Evolutionary conservation across 192 early-diverging fungal species (phyloP), one percentile per base, ranked within the genome.

Genomic region (Dissophora ornata): DNA sequence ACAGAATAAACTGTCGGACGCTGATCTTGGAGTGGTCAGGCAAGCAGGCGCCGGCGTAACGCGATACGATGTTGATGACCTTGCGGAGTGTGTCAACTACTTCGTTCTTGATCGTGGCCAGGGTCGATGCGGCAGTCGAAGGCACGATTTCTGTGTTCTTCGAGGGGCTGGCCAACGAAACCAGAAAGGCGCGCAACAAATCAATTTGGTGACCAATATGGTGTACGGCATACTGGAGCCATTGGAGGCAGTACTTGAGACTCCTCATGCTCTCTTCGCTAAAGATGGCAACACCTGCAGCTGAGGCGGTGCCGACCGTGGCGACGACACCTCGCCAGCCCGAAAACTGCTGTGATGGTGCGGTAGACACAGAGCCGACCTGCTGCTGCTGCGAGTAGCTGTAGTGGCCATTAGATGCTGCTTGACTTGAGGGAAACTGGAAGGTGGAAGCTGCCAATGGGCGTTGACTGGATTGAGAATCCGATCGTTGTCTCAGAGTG

Each of bases 201-300:
- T 69, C 68, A 41, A 94, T 92, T 36, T 94, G 91, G 41, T 85
- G 84, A 9, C 83, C 84, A 15, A 94, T 86, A 52, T 92, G 87
- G 36, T 89, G 85, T 2, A 90, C 89, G 1, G 96, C 94, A 59
- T 95, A 95, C 83, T 89, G 61, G 3, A 97, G 78, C 93, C 93
- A 96, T 65, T 91, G 85, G 22, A 95, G 81, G 80, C 96, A 98
- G 79, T 97, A 98, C 46, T 90, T 86, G 42, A 98, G 78, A 61
- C 89, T 92, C 63, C 89, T 85, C 85, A 97, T 88, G 66, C 92
- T 91, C 73, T 98, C 95, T 61, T 96, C 94, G 60, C 91, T 92
- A 30, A 95, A 88, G 11, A 93, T 90, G 62, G 94, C 85, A 5
- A 90, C 92, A 7, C 92, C 89, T 2, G 90, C 73, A 49, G 88